These are phyloP conservation scores for sweet orange (Citrus sinensis) DNA, from an alignment of 345 rosid genomes.

Conservation along the genomic window DVS_A1.0 CM039163.1:21959501-21960000, in stretches of 20 bases:
- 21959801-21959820: not conserved
- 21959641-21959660: not conserved
- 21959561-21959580: not conserved
- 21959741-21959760: not conserved
- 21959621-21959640: not conserved
- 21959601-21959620: not conserved
- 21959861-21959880: constrained; percentile 16
- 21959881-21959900: constrained; percentile 35
- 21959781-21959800: not conserved
- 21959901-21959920: constrained; percentile 87
- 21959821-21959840: not conserved
- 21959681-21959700: not conserved
- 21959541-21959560: not conserved
- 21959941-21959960: constrained; percentile 67
- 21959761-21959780: constrained; percentile 10
- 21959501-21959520: not conserved
- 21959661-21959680: not conserved
- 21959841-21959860: constrained; percentile 14
- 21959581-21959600: not conserved
- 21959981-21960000: constrained; percentile 76
- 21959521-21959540: not conserved
- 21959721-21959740: not conserved
- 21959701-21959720: not conserved
- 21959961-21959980: constrained; percentile 35
- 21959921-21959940: constrained; percentile 98